Evolutionary conservation across 2,329 filamentous ascomycete species (phyloP).

Genomic region (Alternaria consortialis): DNA sequence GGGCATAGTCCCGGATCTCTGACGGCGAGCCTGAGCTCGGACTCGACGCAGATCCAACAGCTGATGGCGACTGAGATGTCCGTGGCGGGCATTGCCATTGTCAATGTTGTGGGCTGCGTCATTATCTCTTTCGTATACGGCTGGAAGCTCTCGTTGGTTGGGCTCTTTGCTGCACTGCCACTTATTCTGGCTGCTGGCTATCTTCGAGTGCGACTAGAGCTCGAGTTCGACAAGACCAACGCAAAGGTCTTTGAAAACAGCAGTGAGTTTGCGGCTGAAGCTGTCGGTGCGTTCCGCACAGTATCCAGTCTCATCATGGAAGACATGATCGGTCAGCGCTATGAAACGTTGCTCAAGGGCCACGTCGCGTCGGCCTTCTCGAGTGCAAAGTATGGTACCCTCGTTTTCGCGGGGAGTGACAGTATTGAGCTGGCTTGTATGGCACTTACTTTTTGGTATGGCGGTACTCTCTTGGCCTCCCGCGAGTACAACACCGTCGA

Average conservation of each 20-base stretch:
- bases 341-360: constrained; percentile 64
- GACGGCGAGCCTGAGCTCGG: constrained; percentile 64
- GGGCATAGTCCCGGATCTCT: constrained; percentile 69
- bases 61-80: constrained; percentile 70
- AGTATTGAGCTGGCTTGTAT: constrained; percentile 70
- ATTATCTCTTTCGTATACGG: constrained; percentile 75
- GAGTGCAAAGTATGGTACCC: constrained; percentile 68
- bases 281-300: constrained; percentile 77
- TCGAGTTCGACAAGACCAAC: constrained; percentile 75
- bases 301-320: constrained; percentile 76
- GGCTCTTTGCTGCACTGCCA: constrained; percentile 67
- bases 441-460: constrained; percentile 68
- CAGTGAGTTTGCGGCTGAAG: constrained; percentile 77
- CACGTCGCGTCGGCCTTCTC: constrained; percentile 69
- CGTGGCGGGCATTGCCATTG: constrained; percentile 68
- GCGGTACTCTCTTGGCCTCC: constrained; percentile 50
- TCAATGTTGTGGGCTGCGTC: constrained; percentile 71
- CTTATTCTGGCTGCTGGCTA: constrained; percentile 61
- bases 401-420: constrained; percentile 75
- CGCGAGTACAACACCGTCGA: constrained; percentile 59
- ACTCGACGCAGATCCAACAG: constrained; percentile 69
- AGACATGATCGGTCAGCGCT: constrained; percentile 69
- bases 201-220: constrained; percentile 64
- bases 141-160: constrained; percentile 79
- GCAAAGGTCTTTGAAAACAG: constrained; percentile 73